These are phyloP conservation scores for Phoma sp. DNA, from an alignment of 2,329 filamentous ascomycete species.

Conservation along the genomic window DNA sequence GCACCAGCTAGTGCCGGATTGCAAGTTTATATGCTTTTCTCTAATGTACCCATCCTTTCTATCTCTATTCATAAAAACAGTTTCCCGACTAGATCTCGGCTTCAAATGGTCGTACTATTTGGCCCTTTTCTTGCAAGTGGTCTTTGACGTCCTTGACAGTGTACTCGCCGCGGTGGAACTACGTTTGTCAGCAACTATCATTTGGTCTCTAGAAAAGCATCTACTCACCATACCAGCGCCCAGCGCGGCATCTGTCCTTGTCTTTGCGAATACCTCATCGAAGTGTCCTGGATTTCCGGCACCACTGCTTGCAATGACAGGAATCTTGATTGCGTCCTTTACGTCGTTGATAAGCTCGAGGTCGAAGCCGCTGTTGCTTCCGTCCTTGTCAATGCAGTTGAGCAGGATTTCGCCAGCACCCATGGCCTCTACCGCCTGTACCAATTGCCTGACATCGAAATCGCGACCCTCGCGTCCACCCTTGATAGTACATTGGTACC, in stretches of 20 bases:
- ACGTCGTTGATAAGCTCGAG: slow-evolving; percentile 88
- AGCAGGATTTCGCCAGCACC: slow-evolving; percentile 91
- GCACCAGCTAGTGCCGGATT: neutral
- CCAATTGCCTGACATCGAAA: slow-evolving; percentile 87
- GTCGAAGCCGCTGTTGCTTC: slow-evolving; percentile 93
- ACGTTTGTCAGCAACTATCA: neutral
- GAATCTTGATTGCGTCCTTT: slow-evolving; percentile 85
- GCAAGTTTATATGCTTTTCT: neutral
- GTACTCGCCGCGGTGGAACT: slow-evolving; percentile 94
- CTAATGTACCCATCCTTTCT: slow-evolving; percentile 1
- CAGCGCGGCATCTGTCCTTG: slow-evolving; percentile 86
- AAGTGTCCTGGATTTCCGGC: slow-evolving; percentile 90
- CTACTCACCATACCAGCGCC: slow-evolving; percentile 83
- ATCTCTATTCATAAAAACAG: neutral
- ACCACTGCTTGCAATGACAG: slow-evolving; percentile 93
- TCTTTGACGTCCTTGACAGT: slow-evolving; percentile 95
- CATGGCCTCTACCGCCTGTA: slow-evolving; percentile 91
- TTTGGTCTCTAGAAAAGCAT: neutral
- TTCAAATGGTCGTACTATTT: slow-evolving; percentile 82
- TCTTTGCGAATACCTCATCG: slow-evolving; percentile 84
- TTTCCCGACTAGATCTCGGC: slow-evolving; percentile 18
- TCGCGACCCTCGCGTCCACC: slow-evolving; percentile 94
- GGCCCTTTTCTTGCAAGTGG: slow-evolving; percentile 70
- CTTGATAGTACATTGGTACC: slow-evolving; percentile 98
- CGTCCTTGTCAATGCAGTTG: slow-evolving; percentile 98